Evolutionary conservation across 768 basidiomycete genomes (phyloP).

Genomic region (Tephrocybe sp.): DNA sequence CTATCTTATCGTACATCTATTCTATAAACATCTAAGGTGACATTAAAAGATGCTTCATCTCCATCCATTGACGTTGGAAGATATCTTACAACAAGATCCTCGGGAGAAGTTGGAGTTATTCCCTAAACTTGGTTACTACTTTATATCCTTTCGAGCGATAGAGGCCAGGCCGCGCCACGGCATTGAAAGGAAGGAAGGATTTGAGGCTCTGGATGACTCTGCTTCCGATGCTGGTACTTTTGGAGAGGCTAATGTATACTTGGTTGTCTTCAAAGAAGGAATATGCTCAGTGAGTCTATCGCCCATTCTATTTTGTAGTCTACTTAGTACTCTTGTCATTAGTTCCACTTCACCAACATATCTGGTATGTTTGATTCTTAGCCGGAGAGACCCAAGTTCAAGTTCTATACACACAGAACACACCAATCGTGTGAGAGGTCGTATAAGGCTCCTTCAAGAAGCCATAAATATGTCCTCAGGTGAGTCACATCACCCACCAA

Average conservation of each 20-base stretch:
- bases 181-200: constrained; percentile 25
- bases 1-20: neutral
- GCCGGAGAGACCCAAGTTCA: neutral
- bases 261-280: constrained; percentile 87
- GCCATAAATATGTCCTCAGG: constrained; percentile 72
- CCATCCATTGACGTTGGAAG: constrained; percentile 91
- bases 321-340: constrained; percentile 7
- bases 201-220: constrained; percentile 19
- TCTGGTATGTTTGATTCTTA: constrained; percentile 42
- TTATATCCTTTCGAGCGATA: constrained; percentile 83
- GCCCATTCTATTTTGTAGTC: neutral
- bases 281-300: constrained; percentile 63
- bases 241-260: constrained; percentile 83
- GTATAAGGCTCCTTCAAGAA: constrained; percentile 63
- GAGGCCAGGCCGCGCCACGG: constrained; percentile 53
- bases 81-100: constrained; percentile 88
- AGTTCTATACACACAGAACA: constrained; percentile 52
- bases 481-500: constrained; percentile 27
- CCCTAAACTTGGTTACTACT: constrained; percentile 87
- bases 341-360: constrained; percentile 93
- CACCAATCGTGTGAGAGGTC: constrained; percentile 70
- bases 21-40: neutral
- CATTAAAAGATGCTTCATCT: constrained; percentile 69
- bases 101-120: constrained; percentile 91
- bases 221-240: constrained; percentile 44